phyloP scores from a whole-genome alignment of 257 asterid species.

The Nicotiana tabacum region DNA sequence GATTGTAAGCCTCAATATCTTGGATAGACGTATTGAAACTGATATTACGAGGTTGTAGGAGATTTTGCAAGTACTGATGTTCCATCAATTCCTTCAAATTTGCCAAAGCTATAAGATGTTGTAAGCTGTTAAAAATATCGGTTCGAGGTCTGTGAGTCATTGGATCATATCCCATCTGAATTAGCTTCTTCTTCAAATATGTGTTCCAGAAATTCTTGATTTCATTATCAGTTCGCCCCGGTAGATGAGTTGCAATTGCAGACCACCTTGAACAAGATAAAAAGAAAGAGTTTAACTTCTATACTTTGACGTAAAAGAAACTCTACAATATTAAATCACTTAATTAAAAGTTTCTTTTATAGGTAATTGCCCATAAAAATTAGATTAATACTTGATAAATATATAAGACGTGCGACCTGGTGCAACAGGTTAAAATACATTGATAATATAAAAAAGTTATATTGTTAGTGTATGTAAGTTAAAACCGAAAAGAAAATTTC shows the following conservation, averaged over 20 bases:
- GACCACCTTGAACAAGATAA: slow-evolving; percentile 40
- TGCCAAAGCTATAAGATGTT: slow-evolving; percentile 51
- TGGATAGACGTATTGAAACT: neutral
- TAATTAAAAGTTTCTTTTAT: neutral
- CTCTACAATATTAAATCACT: neutral
- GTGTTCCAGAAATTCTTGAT: slow-evolving; percentile 58
- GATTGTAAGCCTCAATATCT: slow-evolving; percentile 20
- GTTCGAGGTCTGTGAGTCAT: slow-evolving; percentile 64
- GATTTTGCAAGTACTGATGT: slow-evolving; percentile 31
- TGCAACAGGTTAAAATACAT: neutral
- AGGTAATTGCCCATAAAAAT: neutral
- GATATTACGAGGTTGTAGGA: slow-evolving; percentile 26
- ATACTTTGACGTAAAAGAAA: neutral
- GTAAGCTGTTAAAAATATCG: slow-evolving; percentile 46
- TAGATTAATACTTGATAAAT: neutral
- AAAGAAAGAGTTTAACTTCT: neutral
- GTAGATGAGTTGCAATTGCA: slow-evolving; percentile 55
- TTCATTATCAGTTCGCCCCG: slow-evolving; percentile 36
- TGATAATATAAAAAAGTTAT: no score
- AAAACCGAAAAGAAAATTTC: no score
- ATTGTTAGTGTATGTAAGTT: no score
- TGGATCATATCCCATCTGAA: slow-evolving; percentile 61
- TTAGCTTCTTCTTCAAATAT: slow-evolving; percentile 51
- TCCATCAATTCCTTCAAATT: slow-evolving; percentile 44
- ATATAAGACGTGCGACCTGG: neutral